These are phyloP conservation scores for Seiridium cupressi DNA, from an alignment of 2,329 filamentous ascomycete genomes.

Conservation along the genomic window DNA sequence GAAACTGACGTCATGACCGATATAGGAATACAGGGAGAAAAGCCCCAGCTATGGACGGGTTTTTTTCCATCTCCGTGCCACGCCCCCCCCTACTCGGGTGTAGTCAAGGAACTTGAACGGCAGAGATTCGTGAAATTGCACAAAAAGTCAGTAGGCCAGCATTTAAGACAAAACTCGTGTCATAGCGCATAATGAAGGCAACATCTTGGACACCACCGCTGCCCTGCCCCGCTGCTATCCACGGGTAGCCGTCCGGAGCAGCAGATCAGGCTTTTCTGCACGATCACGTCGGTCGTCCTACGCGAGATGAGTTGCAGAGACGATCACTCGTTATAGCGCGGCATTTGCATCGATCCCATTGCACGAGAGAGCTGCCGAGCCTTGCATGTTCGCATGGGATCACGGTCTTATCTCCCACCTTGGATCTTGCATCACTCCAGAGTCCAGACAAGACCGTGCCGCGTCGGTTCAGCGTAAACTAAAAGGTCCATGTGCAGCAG, in stretches of 20 bases:
- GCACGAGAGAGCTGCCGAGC: neutral
- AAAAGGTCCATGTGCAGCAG: neutral
- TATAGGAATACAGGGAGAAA: neutral
- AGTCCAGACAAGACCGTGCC: neutral
- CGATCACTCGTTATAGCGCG: neutral
- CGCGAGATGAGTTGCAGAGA: neutral
- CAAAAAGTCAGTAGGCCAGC: no score
- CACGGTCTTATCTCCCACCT: neutral
- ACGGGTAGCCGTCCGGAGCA: neutral
- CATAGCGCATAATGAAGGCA: neutral
- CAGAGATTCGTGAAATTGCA: neutral
- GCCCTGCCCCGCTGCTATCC: neutral
- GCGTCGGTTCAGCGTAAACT: neutral
- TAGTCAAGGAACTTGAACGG: neutral
- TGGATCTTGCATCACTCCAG: neutral
- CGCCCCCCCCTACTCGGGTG: neutral
- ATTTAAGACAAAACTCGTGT: neutral
- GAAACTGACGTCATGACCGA: slow-evolving; percentile 5
- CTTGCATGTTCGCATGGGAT: neutral
- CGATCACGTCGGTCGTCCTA: neutral
- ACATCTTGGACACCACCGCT: no score
- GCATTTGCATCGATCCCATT: neutral
- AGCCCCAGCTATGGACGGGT: neutral
- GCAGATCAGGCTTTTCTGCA: neutral
- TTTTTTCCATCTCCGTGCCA: no score